A percentile compares a stretch with the other conserved stretches of the same genome.
Evolutionary conservation across 2,329 filamentous ascomycete species (phyloP).

Genomic region (Alternaria alternata): DNA sequence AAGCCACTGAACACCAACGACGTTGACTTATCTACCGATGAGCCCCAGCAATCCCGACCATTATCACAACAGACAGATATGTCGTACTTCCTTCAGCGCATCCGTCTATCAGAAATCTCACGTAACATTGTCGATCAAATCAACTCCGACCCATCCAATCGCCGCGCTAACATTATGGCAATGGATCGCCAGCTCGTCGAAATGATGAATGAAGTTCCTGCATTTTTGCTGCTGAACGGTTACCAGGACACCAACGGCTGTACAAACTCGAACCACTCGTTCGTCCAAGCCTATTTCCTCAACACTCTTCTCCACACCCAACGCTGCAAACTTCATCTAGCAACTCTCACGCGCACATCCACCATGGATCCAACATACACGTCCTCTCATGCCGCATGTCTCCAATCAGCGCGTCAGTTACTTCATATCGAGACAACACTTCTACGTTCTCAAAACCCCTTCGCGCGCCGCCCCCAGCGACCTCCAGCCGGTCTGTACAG

Average conservation of each 20-base stretch:
- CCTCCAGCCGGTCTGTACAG: background rate
- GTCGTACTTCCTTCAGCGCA: slow-evolving; percentile 51
- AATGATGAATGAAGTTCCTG: background rate
- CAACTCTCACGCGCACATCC: slow-evolving; percentile 27
- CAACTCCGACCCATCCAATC: background rate
- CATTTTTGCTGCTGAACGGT: background rate
- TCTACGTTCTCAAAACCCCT: background rate
- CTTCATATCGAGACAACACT: background rate
- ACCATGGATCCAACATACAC: background rate
- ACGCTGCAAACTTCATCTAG: slow-evolving; percentile 47
- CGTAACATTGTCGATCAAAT: slow-evolving; percentile 48
- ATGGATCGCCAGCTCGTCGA: background rate
- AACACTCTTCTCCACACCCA: slow-evolving; percentile 48
- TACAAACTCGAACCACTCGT: slow-evolving; percentile 16
- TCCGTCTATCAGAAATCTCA: slow-evolving; percentile 48
- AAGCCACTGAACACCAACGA: background rate
- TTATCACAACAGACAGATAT: slow-evolving; percentile 46
- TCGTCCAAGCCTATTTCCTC: slow-evolving; percentile 47
- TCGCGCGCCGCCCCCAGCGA: background rate
- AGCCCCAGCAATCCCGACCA: background rate
- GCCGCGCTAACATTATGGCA: background rate
- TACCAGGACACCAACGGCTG: background rate
- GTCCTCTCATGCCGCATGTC: background rate
- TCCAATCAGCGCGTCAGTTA: background rate
- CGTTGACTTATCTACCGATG: background rate